Base-by-base conservation (phyloP, 192 early-diverging fungal genomes). In the Dispira parvispora region DNA sequence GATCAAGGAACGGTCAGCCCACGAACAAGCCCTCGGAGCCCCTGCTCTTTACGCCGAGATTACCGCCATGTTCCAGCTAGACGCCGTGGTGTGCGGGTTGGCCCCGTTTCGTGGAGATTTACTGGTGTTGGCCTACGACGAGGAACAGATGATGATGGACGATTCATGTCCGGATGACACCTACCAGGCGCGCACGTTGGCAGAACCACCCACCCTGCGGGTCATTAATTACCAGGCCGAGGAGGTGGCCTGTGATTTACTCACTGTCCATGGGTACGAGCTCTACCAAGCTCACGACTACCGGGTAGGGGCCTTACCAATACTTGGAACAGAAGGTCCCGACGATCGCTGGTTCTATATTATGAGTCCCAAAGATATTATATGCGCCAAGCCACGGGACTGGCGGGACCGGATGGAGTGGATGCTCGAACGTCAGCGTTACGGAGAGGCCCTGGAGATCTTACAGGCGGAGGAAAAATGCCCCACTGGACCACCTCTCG, bases 221-320 rank as follows among this genome's bases (percentile, higher is more conserved):
- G 81, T 96, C n/a, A 82, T 98, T 44, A 80, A 86, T 63, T 67
- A 79, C 28, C 74, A 80, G 43, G 89, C 91, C 47, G 85, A 90
- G 52, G 87, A 92, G 62, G 73, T 96, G 53, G 90, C 88, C 9
- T 89, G 83, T 52, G 96, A 99, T 65, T 88, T 86, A 8, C 65
- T 99, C 44, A 75, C 86, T n/a, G 64, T 98, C 12, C 76, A 86
- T 63, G 91, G 92, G 23, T 94, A 80, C 64, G 82, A 83, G 53
- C 80, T 88, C 46, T 90, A 91, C 67, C 88, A 91, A 68, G 85
- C 92, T 45, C 95, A 96, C 67, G 94, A 99, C 67, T 99, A 99
- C 69, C 79, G 80, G 21, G 78, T 99, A 58, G 89, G 87, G 14
- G 21, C 43, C 13, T 18, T 14, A 23, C 47, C 47, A 50, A 38